Percentiles rank a stretch among this genome's conserved stretches.
phyloP scores from a whole-genome alignment of 768 basidiomycete genomes.

The Amanita rubescens region DNA sequence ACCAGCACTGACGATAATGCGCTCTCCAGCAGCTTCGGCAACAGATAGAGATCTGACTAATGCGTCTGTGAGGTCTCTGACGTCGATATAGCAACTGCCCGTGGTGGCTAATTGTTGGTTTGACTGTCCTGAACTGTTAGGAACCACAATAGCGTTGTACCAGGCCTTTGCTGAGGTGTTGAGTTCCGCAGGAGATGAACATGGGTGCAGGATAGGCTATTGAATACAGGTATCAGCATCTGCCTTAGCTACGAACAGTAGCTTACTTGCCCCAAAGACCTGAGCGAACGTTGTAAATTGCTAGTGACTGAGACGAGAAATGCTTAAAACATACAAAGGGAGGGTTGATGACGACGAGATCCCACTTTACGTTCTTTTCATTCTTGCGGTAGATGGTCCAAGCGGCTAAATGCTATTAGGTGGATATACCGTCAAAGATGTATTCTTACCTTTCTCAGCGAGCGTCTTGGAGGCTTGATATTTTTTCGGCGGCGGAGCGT shows the following conservation, averaged over 20 bases:
- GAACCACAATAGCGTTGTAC: conserved; percentile 20
- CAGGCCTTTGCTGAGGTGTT: conserved; percentile 30
- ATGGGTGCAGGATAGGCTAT: conserved; percentile 34
- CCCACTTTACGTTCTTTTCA: conserved; percentile 38
- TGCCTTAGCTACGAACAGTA: no score
- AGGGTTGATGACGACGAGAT: conserved; percentile 47
- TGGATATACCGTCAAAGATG: not conserved
- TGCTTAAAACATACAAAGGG: conserved; percentile 33
- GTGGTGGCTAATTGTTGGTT: conserved; percentile 15
- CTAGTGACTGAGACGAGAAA: not conserved
- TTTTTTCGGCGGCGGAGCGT: conserved; percentile 30
- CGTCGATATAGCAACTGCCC: conserved; percentile 37
- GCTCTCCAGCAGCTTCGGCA: conserved; percentile 32
- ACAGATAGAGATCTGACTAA: conserved; percentile 41
- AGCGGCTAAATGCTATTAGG: conserved; percentile 22
- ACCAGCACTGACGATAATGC: conserved; percentile 40
- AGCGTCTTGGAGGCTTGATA: conserved; percentile 61
- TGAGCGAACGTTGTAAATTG: conserved; percentile 4
- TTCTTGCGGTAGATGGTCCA: conserved; percentile 38
- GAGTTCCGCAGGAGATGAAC: conserved; percentile 25
- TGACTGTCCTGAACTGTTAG: conserved; percentile 10
- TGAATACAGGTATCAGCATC: not conserved
- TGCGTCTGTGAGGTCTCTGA: conserved; percentile 45
- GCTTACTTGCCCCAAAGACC: conserved; percentile 20
- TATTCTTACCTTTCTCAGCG: conserved; percentile 45